Evolutionary conservation across 2,329 filamentous ascomycete species (phyloP).

Genomic region (Epichloe uncinata): DNA sequence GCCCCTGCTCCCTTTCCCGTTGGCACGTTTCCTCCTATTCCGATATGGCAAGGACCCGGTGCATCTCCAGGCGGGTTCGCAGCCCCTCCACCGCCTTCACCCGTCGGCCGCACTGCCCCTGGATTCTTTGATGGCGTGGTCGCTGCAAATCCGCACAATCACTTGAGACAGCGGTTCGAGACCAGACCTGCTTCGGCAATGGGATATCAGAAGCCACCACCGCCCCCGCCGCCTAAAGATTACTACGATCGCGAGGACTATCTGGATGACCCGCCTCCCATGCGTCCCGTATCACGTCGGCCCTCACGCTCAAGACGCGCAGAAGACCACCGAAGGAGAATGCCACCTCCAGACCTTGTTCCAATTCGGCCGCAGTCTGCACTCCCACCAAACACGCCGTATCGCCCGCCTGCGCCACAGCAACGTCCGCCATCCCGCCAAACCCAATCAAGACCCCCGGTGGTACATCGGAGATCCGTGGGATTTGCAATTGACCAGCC

Average conservation of each 20-base stretch:
- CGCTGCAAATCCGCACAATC: conserved; percentile 12
- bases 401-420: conserved; percentile 15
- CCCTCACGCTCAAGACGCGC: conserved; percentile 29
- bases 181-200: conserved; percentile 25
- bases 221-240: conserved; percentile 8
- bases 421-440: conserved; percentile 13
- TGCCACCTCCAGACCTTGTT: conserved; percentile 33
- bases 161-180: conserved; percentile 22
- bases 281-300: conserved; percentile 24
- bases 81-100: conserved; percentile 15
- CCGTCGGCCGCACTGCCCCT: conserved; percentile 13
- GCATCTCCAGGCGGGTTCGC: conserved; percentile 14
- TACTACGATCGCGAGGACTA: conserved; percentile 26
- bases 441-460: conserved; percentile 19
- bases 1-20: conserved; percentile 11
- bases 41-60: conserved; percentile 11
- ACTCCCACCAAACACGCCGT: conserved; percentile 16
- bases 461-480: conserved; percentile 17
- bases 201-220: conserved; percentile 18
- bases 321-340: conserved; percentile 31
- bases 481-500: conserved; percentile 16
- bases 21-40: conserved; percentile 21
- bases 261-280: conserved; percentile 24
- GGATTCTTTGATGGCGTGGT: conserved; percentile 17
- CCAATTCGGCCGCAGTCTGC: conserved; percentile 23